phyloP scores from a whole-genome alignment of 352 stramenopile genomes.

The Phytophthora pluvialis region DNA sequence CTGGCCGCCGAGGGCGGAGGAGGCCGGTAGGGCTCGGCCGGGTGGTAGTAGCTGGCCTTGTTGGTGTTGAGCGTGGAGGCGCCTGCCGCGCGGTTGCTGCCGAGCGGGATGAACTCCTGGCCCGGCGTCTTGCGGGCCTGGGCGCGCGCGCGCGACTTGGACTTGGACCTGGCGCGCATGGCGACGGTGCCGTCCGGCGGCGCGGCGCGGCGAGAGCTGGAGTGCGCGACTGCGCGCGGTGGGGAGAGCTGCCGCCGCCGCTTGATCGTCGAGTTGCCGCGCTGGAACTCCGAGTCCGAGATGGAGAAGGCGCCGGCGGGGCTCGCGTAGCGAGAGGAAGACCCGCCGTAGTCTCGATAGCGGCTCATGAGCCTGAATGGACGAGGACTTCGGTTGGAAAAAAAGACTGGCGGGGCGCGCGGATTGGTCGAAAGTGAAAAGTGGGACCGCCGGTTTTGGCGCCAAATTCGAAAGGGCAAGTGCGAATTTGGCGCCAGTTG shows the following conservation, averaged over 20 bases:
- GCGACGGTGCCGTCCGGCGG: conserved; percentile 23
- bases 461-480: conserved; percentile 12
- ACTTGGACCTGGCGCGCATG: conserved; percentile 65
- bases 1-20: neutral
- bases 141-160: conserved; percentile 54
- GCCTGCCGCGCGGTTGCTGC: conserved; percentile 30
- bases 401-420: neutral
- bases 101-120: conserved; percentile 62
- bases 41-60: conserved; percentile 43
- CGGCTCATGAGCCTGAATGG: conserved; percentile 24
- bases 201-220: conserved; percentile 2
- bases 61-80: conserved; percentile 43
- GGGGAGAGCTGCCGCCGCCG: conserved; percentile 52
- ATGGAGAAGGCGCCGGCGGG: conserved; percentile 51
- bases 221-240: conserved; percentile 3
- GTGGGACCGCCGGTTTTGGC: conserved; percentile 3
- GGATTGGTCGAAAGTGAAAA: conserved; percentile 16
- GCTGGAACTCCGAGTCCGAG: conserved; percentile 64
- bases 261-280: conserved; percentile 58
- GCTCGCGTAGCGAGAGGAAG: conserved; percentile 30
- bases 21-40: conserved; percentile 16
- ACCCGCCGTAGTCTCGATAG: conserved; percentile 27
- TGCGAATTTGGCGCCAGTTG: neutral
- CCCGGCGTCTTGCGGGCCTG: conserved; percentile 30
- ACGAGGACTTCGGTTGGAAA: conserved; percentile 15